Conservation (phyloP, 2,329 filamentous ascomycete genomes). For the Colletotrichum sublineola region DNA sequence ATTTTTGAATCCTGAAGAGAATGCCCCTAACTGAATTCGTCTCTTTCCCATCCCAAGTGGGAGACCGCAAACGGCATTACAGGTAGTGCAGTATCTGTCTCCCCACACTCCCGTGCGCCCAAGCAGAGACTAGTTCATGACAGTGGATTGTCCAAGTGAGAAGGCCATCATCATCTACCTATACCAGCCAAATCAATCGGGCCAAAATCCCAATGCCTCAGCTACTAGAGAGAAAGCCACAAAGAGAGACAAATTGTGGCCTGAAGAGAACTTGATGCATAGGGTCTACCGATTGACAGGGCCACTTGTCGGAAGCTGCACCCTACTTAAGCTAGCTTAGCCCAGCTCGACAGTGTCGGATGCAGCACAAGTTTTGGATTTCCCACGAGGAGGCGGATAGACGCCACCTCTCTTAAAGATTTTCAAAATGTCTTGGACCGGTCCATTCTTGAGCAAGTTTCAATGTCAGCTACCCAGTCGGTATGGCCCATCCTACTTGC, state of each 20-base stretch:
- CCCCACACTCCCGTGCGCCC: constrained; percentile 9
- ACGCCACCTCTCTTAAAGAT: constrained; percentile 9
- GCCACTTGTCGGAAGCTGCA: not conserved
- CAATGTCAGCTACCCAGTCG: not conserved
- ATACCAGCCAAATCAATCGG: not conserved
- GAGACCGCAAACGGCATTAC: constrained; percentile 15
- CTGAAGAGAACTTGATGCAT: not conserved
- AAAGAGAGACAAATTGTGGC: not conserved
- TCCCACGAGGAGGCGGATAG: not conserved
- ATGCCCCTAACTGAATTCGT: not conserved
- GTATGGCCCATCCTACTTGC: not conserved
- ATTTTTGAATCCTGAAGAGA: not conserved
- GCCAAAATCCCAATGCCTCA: constrained; percentile 5
- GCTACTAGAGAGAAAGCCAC: not conserved
- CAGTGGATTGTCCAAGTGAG: constrained; percentile 2
- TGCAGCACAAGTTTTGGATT: not conserved
- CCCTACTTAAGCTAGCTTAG: not conserved
- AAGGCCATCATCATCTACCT: not conserved
- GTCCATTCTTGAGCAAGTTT: not conserved
- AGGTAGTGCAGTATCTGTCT: not conserved
- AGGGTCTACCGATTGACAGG: not conserved
- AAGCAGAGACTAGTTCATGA: constrained; percentile 25
- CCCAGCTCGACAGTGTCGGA: not conserved
- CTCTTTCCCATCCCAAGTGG: constrained; percentile 1
- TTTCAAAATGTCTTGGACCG: not conserved